Percentiles rank a stretch among this genome's conserved stretches.
phyloP scores from a whole-genome alignment of 1,139 yeast species.

The Eremothecium coryli region DNA sequence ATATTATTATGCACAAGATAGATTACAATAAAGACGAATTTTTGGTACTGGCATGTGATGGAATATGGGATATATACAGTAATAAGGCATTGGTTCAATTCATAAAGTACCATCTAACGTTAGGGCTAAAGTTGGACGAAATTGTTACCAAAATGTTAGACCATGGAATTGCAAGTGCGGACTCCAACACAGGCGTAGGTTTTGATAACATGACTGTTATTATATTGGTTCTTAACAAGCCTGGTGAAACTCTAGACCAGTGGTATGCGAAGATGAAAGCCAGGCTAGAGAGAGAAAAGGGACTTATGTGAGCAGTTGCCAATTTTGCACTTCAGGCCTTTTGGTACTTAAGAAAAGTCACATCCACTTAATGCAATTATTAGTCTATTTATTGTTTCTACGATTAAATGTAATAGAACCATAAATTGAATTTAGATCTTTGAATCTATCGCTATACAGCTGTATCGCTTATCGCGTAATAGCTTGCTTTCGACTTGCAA shows the following conservation, averaged over 20 bases:
- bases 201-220: slow-evolving; percentile 73
- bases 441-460: too few relatives aligned
- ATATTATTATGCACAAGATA: slow-evolving; percentile 43
- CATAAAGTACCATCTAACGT: slow-evolving; percentile 48
- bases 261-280: slow-evolving; percentile 52
- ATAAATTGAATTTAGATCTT: too few relatives aligned
- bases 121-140: slow-evolving; percentile 50
- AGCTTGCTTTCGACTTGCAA: too few relatives aligned
- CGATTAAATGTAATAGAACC: too few relatives aligned
- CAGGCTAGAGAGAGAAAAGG: slow-evolving; percentile 42
- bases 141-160: slow-evolving; percentile 53
- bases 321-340: too few relatives aligned
- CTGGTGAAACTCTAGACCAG: slow-evolving; percentile 37
- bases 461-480: too few relatives aligned
- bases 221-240: slow-evolving; percentile 49
- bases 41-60: slow-evolving; percentile 64
- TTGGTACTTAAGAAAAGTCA: too few relatives aligned
- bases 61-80: slow-evolving; percentile 71
- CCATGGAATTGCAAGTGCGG: slow-evolving; percentile 63
- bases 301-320: slow-evolving; percentile 14
- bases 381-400: too few relatives aligned
- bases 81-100: slow-evolving; percentile 45
- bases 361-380: too few relatives aligned
- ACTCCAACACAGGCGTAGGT: slow-evolving; percentile 66
- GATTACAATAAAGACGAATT: slow-evolving; percentile 51